phyloP scores from a whole-genome alignment of 2,329 filamentous ascomycete genomes.

The Pseudonectria foliicola region DNA sequence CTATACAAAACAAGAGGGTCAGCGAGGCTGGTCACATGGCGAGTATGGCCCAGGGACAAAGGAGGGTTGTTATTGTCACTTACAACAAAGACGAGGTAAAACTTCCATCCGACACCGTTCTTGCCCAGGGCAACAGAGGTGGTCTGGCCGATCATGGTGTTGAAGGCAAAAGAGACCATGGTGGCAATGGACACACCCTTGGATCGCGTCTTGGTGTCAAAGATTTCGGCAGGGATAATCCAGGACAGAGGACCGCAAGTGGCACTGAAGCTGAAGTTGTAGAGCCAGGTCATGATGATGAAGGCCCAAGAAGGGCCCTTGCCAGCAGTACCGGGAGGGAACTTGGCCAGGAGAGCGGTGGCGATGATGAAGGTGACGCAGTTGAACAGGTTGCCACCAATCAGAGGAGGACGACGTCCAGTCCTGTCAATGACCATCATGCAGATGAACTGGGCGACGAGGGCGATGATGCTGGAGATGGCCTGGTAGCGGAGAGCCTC shows the following conservation, averaged over 20 bases:
- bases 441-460: slow-evolving; percentile 61
- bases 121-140: slow-evolving; percentile 48
- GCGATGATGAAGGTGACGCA: slow-evolving; percentile 66
- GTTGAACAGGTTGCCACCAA: slow-evolving; percentile 65
- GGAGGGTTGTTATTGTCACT: too few species aligned
- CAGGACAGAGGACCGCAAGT: slow-evolving; percentile 60
- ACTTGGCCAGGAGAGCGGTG: slow-evolving; percentile 43
- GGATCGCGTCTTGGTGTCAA: slow-evolving; percentile 67
- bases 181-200: slow-evolving; percentile 71
- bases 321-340: slow-evolving; percentile 44
- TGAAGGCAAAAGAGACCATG: slow-evolving; percentile 68
- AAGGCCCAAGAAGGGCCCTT: slow-evolving; percentile 62
- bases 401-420: slow-evolving; percentile 66
- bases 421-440: slow-evolving; percentile 63
- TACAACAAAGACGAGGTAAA: slow-evolving; percentile 40
- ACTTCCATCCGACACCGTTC: slow-evolving; percentile 38
- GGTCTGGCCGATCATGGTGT: slow-evolving; percentile 63
- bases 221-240: slow-evolving; percentile 64
- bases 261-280: slow-evolving; percentile 69
- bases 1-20: slow-evolving; percentile 1
- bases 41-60: too few species aligned
- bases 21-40: too few species aligned
- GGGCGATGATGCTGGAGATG: slow-evolving; percentile 64
- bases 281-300: slow-evolving; percentile 67
- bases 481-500: slow-evolving; percentile 69